phyloP scores from a whole-genome alignment of 805 yeast species.

The Candida stauntonica region DNA sequence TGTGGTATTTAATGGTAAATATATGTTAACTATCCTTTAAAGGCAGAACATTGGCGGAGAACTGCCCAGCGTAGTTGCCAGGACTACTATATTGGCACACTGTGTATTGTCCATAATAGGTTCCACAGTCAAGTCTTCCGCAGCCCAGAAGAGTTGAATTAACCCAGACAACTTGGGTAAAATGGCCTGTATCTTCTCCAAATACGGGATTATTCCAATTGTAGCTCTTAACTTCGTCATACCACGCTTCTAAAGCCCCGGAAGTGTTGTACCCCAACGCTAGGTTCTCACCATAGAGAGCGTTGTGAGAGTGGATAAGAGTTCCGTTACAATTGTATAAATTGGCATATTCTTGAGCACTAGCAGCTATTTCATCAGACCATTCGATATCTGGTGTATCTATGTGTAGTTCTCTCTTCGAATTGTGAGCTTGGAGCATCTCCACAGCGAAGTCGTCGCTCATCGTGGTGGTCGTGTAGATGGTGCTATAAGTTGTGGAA shows the following conservation, averaged over 20 bases:
- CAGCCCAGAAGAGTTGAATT: conserved; percentile 62
- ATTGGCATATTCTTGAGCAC: conserved; percentile 56
- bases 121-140: conserved; percentile 56
- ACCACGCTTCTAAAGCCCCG: conserved; percentile 73
- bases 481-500: conserved; percentile 14
- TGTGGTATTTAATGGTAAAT: background rate
- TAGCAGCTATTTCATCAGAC: conserved; percentile 46
- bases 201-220: conserved; percentile 46
- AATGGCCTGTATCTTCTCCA: conserved; percentile 59
- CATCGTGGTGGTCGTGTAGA: conserved; percentile 15
- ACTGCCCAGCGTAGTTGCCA: conserved; percentile 55
- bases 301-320: conserved; percentile 51
- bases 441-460: conserved; percentile 5
- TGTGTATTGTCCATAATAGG: conserved; percentile 48
- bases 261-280: conserved; percentile 64
- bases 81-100: conserved; percentile 66
- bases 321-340: conserved; percentile 51
- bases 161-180: conserved; percentile 78
- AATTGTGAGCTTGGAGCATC: conserved; percentile 43
- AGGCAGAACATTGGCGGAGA: conserved; percentile 32
- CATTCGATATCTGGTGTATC: conserved; percentile 48
- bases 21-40: too few species aligned
- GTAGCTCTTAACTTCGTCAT: conserved; percentile 54
- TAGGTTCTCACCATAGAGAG: conserved; percentile 70
- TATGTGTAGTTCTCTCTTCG: conserved; percentile 46